phyloP scores from a whole-genome alignment of 495 filamentous ascomycete species.

The Cercophora sp. region DNA sequence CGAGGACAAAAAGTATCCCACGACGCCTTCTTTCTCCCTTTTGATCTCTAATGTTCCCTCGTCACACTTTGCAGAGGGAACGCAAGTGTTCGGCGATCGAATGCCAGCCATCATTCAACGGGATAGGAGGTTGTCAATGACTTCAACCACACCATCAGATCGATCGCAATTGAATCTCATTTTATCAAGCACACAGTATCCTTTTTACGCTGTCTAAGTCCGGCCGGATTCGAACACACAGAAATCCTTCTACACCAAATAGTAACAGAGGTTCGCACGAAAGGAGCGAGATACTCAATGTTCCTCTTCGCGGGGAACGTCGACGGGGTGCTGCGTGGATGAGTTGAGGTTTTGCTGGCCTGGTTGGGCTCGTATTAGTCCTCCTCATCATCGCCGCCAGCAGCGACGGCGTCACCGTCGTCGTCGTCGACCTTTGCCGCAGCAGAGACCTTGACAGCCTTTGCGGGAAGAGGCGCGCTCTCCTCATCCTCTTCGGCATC shows the following conservation, averaged over 20 bases:
- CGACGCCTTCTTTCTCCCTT: too few species aligned
- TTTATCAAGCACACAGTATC: too few species aligned
- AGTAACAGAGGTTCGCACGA: neutral
- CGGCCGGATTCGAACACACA: neutral
- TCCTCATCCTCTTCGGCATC: constrained; percentile 34
- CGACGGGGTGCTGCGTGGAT: too few species aligned
- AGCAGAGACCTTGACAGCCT: constrained; percentile 31
- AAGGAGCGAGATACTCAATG: neutral
- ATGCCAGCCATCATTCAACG: too few species aligned
- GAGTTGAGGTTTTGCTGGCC: neutral
- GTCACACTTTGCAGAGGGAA: too few species aligned
- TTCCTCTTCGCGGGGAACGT: too few species aligned
- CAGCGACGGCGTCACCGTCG: constrained; percentile 20
- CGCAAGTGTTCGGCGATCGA: too few species aligned
- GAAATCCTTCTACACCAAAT: neutral
- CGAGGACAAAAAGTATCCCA: too few species aligned
- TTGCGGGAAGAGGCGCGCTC: constrained; percentile 28
- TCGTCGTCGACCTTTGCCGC: constrained; percentile 11
- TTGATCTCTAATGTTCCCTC: too few species aligned
- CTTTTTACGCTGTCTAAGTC: constrained; percentile 5
- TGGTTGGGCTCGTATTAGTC: constrained; percentile 20
- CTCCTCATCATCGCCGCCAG: constrained; percentile 31
- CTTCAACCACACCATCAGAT: too few species aligned
- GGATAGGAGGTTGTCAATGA: too few species aligned
- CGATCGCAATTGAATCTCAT: too few species aligned